These are phyloP conservation scores for Escovopsis weberi DNA, from an alignment of 2,329 filamentous ascomycete species.

Conservation along the genomic window DNA sequence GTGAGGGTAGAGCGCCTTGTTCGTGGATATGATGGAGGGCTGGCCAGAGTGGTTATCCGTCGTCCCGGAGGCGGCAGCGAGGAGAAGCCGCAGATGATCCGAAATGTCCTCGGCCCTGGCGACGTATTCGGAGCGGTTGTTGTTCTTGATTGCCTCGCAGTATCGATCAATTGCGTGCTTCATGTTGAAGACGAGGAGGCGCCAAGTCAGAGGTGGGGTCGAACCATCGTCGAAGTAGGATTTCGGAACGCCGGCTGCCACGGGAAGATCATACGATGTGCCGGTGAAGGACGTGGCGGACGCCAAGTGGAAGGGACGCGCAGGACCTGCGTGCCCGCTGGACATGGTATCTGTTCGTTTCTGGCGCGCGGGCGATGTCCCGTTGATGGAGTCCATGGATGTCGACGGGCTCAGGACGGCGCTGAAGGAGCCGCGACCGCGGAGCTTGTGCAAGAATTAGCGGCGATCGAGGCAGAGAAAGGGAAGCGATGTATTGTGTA, in stretches of 20 bases:
- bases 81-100: constrained; percentile 79
- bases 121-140: constrained; percentile 79
- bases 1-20: constrained; percentile 92
- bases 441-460: constrained; percentile 26
- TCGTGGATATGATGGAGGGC: constrained; percentile 97
- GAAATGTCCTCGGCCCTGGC: constrained; percentile 94
- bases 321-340: constrained; percentile 23
- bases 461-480: neutral
- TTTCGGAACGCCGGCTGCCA: constrained; percentile 50
- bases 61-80: constrained; percentile 92
- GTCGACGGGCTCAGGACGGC: constrained; percentile 71
- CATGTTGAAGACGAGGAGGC: constrained; percentile 82
- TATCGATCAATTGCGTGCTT: constrained; percentile 80
- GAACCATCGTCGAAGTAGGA: constrained; percentile 88
- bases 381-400: constrained; percentile 83
- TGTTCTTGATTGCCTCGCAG: constrained; percentile 72
- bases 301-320: constrained; percentile 35
- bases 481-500: too few relatives aligned
- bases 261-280: constrained; percentile 40
- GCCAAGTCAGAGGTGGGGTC: constrained; percentile 73
- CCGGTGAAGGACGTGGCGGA: constrained; percentile 50
- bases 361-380: constrained; percentile 43
- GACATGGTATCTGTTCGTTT: constrained; percentile 41
- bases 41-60: constrained; percentile 98
- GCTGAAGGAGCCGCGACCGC: constrained; percentile 50